Conservation (phyloP, 208 protist genomes). For the Phytomonas francai region DNA sequence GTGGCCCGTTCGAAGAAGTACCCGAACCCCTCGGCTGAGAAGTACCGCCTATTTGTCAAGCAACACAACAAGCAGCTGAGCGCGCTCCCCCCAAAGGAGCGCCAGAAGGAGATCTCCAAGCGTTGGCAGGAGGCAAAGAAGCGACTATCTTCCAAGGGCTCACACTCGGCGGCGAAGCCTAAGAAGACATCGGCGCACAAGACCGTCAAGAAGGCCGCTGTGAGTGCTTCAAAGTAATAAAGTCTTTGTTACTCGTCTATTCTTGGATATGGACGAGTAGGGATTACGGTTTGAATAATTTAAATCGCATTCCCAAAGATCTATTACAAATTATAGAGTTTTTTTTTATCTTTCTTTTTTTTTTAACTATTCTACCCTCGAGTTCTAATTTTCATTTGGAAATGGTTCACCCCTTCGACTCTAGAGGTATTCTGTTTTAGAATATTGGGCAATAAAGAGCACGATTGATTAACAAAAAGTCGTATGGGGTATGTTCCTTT, state of each 20-base stretch:
- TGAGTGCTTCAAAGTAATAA: background rate
- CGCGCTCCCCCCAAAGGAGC: background rate
- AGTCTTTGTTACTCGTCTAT: background rate
- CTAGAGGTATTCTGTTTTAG: background rate
- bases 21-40: background rate
- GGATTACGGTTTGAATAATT: background rate
- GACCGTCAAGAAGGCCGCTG: background rate
- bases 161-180: background rate
- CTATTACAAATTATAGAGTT: constrained; percentile 7
- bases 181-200: background rate
- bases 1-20: background rate
- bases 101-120: background rate
- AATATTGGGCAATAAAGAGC: background rate
- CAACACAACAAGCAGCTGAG: background rate
- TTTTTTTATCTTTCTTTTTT: constrained; percentile 8
- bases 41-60: background rate
- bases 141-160: background rate
- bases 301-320: background rate
- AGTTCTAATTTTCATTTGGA: background rate
- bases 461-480: background rate
- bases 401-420: background rate
- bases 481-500: background rate
- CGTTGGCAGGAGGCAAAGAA: background rate
- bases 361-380: constrained; percentile 6
- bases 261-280: background rate